Evolutionary conservation across 768 basidiomycete species (phyloP), one percentile per base, ranked within the genome.

Genomic region (Russula compacta): DNA sequence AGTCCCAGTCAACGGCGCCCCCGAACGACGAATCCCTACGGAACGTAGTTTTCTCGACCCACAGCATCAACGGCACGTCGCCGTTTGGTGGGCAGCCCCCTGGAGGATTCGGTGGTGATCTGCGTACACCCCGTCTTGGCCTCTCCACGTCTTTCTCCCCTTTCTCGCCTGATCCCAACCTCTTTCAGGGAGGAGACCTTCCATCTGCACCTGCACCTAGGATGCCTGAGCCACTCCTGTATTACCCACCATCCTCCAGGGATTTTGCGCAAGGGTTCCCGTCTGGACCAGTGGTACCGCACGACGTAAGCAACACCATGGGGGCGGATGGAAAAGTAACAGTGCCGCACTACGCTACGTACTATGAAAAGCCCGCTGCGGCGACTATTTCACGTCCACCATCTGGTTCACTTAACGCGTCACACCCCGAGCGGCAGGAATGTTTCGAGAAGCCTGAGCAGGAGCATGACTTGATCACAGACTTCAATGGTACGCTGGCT

Each of bases 131-230:
- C 24, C 65, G 64, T 33, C 40, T 50, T 35, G 43, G 64, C 24
- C 11, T 61, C 8, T n/a, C 59, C 11, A 47, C 58, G 11, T 62
- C 64, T 39, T 90, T 90, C 71, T 86, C 87, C 7, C 88, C 88
- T 3, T 91, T 91, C 73, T 90, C 89, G 1, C 88, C 88, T 9
- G 88, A 90, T 66, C 83, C 85, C 9, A 85, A 81, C 64, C 68
- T 76, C 67, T 69, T 72, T 24, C 65, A 72, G 4, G 75, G 78
- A 61, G 71, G 70, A 47, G 63, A 71, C 65, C 70, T 69, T 71
- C 46, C 76, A 74, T 61, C 77, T 74, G 56, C 73, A 72, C 35
- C 71, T 65, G 43, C 69, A 70, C 40, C 71, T 10, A 53, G 71
- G 50, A 73, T 72, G 54, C 63, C 72, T n/a, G 81, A 81, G 53